These are phyloP conservation scores for Candida labiduridarum DNA, from an alignment of 1,139 yeast species.

Conservation along the genomic window DNA sequence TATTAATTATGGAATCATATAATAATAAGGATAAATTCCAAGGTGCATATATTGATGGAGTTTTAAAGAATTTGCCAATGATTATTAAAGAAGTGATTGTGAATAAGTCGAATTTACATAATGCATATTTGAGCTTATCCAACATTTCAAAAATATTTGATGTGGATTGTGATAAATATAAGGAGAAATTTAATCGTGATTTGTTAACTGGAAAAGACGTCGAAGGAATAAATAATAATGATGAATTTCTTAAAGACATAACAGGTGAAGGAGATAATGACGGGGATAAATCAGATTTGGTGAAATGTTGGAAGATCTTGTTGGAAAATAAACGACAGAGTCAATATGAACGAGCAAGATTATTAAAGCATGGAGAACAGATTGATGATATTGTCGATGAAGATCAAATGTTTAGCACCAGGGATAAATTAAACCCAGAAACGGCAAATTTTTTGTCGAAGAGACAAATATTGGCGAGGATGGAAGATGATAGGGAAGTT, in stretches of 20 bases:
- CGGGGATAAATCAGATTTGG: slow-evolving; percentile 34
- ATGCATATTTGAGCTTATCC: slow-evolving; percentile 41
- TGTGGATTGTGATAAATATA: slow-evolving; percentile 27
- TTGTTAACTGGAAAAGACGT: slow-evolving; percentile 38
- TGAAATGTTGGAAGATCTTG: slow-evolving; percentile 52
- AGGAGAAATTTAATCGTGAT: slow-evolving; percentile 28
- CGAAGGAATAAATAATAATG: slow-evolving; percentile 32
- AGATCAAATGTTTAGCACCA: slow-evolving; percentile 33
- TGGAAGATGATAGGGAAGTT: slow-evolving; percentile 87
- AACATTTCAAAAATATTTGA: slow-evolving; percentile 42
- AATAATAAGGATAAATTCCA: slow-evolving; percentile 33
- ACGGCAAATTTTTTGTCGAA: slow-evolving; percentile 33
- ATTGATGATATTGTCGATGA: slow-evolving; percentile 28
- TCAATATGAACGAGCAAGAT: slow-evolving; percentile 47
- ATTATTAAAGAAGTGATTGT: slow-evolving; percentile 57
- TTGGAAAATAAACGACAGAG: slow-evolving; percentile 52
- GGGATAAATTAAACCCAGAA: slow-evolving; percentile 27
- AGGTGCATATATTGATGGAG: slow-evolving; percentile 50
- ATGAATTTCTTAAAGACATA: slow-evolving; percentile 31
- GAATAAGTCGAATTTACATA: slow-evolving; percentile 50
- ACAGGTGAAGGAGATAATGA: slow-evolving; percentile 13
- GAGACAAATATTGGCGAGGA: slow-evolving; percentile 66
- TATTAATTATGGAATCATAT: slow-evolving; percentile 46
- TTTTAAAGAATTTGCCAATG: slow-evolving; percentile 43
- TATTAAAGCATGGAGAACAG: slow-evolving; percentile 31